Evolutionary conservation across 164 flowering plant species (phyloP), one percentile per base, ranked within the genome.

Genomic region (Litsea cubeba): DNA sequence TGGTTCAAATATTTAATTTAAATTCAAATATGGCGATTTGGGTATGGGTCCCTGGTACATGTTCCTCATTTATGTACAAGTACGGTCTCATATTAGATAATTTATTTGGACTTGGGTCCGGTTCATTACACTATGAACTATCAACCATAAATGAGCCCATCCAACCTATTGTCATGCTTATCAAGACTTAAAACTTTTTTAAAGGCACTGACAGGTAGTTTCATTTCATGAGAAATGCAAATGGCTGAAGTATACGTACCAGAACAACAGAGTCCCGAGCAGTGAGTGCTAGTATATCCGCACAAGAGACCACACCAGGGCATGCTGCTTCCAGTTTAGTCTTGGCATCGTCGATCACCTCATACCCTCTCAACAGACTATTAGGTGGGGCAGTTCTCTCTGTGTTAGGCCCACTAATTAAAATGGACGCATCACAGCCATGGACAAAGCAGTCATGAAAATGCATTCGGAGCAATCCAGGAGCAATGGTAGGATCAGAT

Each of bases 391-490:
- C 85, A 2, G 84, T 84, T 78, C 75, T 88, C 81, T 91, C 94
- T 0, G 89, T 73, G 51, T 69, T 10, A 2, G 83, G 2, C 3
- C 90, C 90, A 26, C 79, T 65, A 7, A 91, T 74, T 46, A 91
- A 86, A 17, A 89, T 76, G 6, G 96, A 91, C 12, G 74, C 92
- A 75, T 89, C 96, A 20, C 96, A 91, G 10, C 96, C 93, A 22
- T 77, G 79, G 4, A 89, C 91, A 49, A 91, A 91, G 77, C 95
- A 91, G 73, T 89, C 95, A 70, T 88, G 93, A 77, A 88, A 91
- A 50, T 83, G 87, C 90, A 91, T 77, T 14, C 93, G 83, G 0
- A 89, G 85, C 15, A 89, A 70, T 0, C 82, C 90, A 5, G 95
- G 83, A 32, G 91, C 92, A 3, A 89, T 71, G 0, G 83, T 50